phyloP scores from a whole-genome alignment of 768 basidiomycete species.

The Artomyces pyxidatus region DNA sequence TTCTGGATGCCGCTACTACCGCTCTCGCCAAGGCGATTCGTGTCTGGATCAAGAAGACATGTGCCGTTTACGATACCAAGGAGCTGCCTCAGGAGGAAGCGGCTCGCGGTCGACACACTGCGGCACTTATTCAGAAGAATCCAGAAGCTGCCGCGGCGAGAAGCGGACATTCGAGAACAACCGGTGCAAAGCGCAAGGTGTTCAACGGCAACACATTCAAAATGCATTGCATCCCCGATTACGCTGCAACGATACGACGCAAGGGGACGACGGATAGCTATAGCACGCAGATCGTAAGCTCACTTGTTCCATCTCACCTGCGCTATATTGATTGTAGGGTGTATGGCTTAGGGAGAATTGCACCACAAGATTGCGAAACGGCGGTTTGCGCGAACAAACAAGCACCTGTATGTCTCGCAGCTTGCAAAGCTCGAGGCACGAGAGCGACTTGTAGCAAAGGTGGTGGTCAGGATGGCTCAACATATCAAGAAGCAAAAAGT shows the following conservation, averaged over 20 bases:
- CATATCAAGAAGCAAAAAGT: no score
- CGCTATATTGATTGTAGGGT: neutral
- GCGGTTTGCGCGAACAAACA: slow-evolving; percentile 22
- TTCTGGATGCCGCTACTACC: slow-evolving; percentile 3
- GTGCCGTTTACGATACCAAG: slow-evolving; percentile 6
- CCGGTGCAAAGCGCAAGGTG: neutral
- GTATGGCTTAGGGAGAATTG: slow-evolving; percentile 23
- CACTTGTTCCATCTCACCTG: neutral
- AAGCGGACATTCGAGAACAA: no score
- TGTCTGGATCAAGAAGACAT: slow-evolving; percentile 11
- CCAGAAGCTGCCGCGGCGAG: neutral
- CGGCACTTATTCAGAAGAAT: no score
- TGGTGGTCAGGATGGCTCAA: neutral
- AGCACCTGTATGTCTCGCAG: slow-evolving; percentile 12
- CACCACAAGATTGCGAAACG: slow-evolving; percentile 25
- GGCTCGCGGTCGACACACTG: neutral
- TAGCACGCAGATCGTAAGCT: slow-evolving; percentile 25
- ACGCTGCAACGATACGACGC: slow-evolving; percentile 17
- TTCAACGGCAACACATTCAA: slow-evolving; percentile 30
- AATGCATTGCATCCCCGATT: slow-evolving; percentile 29
- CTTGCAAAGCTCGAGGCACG: slow-evolving; percentile 19
- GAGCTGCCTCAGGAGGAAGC: slow-evolving; percentile 11
- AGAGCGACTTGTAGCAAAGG: slow-evolving; percentile 4
- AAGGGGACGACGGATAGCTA: slow-evolving; percentile 30
- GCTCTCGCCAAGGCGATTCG: slow-evolving; percentile 8